Conservation (phyloP, 371 early-diverging fungal species). For the Chytridium lagenaria region DNA sequence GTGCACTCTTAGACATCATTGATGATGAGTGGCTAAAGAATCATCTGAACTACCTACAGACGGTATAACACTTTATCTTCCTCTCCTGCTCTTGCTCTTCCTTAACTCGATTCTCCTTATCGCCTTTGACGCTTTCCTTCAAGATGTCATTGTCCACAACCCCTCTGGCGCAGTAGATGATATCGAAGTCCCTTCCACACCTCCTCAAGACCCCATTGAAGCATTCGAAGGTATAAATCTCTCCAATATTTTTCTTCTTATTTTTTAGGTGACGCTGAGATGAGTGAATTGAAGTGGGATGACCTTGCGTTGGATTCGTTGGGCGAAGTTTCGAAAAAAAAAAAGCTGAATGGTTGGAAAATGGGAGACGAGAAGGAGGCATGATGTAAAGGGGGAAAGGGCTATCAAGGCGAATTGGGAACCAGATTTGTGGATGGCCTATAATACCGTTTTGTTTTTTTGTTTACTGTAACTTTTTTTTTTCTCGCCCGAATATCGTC, state of each 20-base stretch:
- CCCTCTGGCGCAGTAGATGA: constrained; percentile 1
- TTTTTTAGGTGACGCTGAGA: not conserved
- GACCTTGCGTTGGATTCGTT: not conserved
- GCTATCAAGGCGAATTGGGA: too few relatives aligned
- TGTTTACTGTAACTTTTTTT: too few relatives aligned
- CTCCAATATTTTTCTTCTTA: not conserved
- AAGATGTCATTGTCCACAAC: not conserved
- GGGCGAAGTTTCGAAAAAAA: too few relatives aligned
- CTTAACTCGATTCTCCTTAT: not conserved
- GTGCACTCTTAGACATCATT: not conserved
- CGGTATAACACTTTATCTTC: not conserved
- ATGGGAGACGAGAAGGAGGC: too few relatives aligned
- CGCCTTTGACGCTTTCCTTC: too few relatives aligned
- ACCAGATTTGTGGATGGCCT: too few relatives aligned
- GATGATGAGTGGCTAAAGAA: not conserved
- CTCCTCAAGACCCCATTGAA: not conserved
- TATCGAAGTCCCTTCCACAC: not conserved
- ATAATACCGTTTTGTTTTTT: too few relatives aligned
- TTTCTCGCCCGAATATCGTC: too few relatives aligned
- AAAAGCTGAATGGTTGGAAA: too few relatives aligned
- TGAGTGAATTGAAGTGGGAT: not conserved
- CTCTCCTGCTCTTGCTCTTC: not conserved
- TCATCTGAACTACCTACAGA: not conserved
- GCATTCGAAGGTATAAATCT: not conserved
- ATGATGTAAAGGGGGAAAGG: too few relatives aligned